These are phyloP conservation scores for Parastagonospora nodorum DNA, from an alignment of 2,329 filamentous ascomycete genomes.

Conservation along the genomic window DNA sequence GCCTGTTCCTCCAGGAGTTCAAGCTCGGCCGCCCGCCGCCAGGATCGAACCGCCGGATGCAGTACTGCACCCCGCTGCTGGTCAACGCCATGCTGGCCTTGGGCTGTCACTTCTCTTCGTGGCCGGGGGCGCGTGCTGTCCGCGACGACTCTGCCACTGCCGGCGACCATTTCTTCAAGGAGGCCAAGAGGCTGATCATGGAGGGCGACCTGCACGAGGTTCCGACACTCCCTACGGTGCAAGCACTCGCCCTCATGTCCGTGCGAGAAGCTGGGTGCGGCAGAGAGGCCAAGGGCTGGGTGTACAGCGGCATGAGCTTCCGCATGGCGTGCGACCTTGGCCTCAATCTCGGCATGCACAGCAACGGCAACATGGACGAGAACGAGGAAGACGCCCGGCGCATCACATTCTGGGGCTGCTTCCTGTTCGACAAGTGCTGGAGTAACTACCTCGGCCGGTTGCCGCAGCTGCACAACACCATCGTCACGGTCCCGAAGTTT, in stretches of 20 bases:
- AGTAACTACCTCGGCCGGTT: conserved; percentile 94
- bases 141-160: conserved; percentile 81
- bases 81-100: conserved; percentile 94
- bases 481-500: conserved; percentile 83
- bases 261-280: conserved; percentile 94
- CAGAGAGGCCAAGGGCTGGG: conserved; percentile 94
- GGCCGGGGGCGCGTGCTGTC: conserved; percentile 71
- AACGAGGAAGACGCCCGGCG: conserved; percentile 86
- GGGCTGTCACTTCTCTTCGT: conserved; percentile 89
- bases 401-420: conserved; percentile 97
- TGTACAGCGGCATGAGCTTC: conserved; percentile 98
- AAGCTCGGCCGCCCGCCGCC: conserved; percentile 67
- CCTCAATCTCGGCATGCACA: conserved; percentile 75
- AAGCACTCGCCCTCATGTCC: conserved; percentile 93
- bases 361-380: conserved; percentile 66
- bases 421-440: conserved; percentile 98
- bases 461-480: conserved; percentile 79
- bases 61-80: conserved; percentile 85
- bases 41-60: conserved; percentile 57
- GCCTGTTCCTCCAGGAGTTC: conserved; percentile 86
- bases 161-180: conserved; percentile 93
- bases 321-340: conserved; percentile 96
- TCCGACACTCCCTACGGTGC: conserved; percentile 84
- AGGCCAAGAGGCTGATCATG: conserved; percentile 86
- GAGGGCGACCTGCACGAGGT: conserved; percentile 94